These are phyloP conservation scores for Venturia oleaginea DNA, from an alignment of 2,329 filamentous ascomycete genomes.

Conservation along the genomic window DNA sequence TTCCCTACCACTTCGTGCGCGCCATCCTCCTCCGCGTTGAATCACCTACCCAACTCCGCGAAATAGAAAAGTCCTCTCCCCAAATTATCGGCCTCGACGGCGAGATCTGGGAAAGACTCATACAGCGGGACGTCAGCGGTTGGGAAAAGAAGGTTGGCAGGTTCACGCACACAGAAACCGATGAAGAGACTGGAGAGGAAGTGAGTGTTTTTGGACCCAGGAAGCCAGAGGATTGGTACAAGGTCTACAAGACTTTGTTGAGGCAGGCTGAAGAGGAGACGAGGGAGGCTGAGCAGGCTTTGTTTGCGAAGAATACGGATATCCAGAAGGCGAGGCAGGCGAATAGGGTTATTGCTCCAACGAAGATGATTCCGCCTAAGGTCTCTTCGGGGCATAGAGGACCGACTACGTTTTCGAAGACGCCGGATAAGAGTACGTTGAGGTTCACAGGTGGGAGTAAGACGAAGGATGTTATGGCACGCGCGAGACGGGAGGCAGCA, in stretches of 20 bases:
- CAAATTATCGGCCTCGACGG: conserved; percentile 6
- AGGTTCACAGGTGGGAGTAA: conserved; percentile 11
- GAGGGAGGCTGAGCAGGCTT: conserved; percentile 4
- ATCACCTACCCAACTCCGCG: conserved; percentile 10
- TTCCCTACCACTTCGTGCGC: conserved; percentile 6
- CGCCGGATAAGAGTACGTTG: conserved; percentile 7
- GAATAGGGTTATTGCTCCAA: conserved; percentile 9
- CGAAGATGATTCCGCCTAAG: conserved; percentile 6
- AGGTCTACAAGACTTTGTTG: conserved; percentile 8
- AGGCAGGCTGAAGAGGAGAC: conserved; percentile 10
- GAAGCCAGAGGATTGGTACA: conserved; percentile 9
- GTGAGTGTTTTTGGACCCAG: background rate
- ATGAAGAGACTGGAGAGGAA: background rate
- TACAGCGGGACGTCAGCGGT: conserved; percentile 12
- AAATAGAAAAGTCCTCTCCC: conserved; percentile 2
- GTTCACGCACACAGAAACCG: background rate
- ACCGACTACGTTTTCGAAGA: conserved; percentile 5
- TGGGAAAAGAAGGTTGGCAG: conserved; percentile 8
- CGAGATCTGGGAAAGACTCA: conserved; percentile 13
- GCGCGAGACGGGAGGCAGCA: background rate
- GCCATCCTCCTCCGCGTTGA: conserved; percentile 9
- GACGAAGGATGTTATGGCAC: conserved; percentile 8
- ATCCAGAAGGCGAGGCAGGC: background rate
- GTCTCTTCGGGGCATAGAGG: background rate
- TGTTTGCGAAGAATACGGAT: conserved; percentile 4